Conservation (phyloP, 139 green algal genomes). For the Chlorella vulgaris region DNA sequence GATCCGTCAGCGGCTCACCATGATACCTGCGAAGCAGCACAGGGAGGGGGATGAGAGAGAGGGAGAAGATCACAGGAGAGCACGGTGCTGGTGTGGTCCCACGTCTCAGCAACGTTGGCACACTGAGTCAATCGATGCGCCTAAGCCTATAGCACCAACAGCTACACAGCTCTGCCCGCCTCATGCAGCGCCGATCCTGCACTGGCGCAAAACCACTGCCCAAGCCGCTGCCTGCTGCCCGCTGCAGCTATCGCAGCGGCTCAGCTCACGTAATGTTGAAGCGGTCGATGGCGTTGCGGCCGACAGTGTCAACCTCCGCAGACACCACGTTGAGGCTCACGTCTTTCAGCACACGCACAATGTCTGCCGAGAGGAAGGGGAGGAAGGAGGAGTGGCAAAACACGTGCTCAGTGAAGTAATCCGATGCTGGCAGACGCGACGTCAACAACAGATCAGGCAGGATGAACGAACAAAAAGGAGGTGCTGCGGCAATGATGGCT, state of each 20-base stretch:
- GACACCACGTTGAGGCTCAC: slow-evolving; percentile 95
- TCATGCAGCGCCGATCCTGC: too few species aligned
- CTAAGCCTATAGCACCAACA: too few species aligned
- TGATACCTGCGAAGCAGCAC: neutral
- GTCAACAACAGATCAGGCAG: too few species aligned
- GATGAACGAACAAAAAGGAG: too few species aligned
- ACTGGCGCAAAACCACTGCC: too few species aligned
- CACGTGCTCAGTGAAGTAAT: neutral
- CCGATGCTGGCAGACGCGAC: too few species aligned
- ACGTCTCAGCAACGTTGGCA: too few species aligned
- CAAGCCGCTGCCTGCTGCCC: too few species aligned
- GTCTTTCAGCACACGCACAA: slow-evolving; percentile 89
- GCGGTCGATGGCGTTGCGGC: slow-evolving; percentile 76
- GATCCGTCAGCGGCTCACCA: slow-evolving; percentile 24
- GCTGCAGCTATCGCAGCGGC: neutral
- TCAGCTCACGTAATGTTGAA: slow-evolving; percentile 81
- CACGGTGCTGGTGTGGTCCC: too few species aligned
- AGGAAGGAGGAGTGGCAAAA: neutral
- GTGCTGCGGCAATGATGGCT: too few species aligned
- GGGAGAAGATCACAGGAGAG: too few species aligned
- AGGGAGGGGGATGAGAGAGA: neutral
- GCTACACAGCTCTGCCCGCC: neutral
- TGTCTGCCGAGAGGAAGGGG: slow-evolving; percentile 26
- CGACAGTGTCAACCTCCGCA: slow-evolving; percentile 81
- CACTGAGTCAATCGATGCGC: too few species aligned